Evolutionary conservation across 2,329 filamentous ascomycete species (phyloP).

Genomic region (Aspergillus sp.): DNA sequence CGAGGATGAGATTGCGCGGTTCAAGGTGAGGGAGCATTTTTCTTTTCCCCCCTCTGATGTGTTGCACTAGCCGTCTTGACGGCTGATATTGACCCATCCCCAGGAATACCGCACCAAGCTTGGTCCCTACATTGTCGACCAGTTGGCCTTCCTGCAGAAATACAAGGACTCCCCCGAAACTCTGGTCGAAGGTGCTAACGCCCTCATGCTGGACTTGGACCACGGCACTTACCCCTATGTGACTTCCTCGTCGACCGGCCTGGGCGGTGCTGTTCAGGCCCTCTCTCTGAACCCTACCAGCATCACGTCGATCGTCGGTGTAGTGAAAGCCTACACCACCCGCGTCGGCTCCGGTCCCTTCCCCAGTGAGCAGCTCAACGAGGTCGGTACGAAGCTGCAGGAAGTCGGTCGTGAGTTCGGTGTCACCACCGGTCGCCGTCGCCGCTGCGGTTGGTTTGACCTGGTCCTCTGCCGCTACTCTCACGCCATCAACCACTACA

Average conservation of each 20-base stretch:
- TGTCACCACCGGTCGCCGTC: conserved; percentile 60
- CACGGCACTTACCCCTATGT: conserved; percentile 54
- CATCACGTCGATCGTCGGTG: conserved; percentile 60
- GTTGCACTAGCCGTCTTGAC: background rate
- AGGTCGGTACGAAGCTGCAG: conserved; percentile 58
- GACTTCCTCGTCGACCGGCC: conserved; percentile 48
- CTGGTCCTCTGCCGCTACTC: conserved; percentile 64
- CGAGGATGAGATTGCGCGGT: conserved; percentile 58
- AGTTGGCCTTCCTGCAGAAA: conserved; percentile 54
- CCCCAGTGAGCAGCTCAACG: conserved; percentile 61
- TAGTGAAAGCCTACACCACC: conserved; percentile 66
- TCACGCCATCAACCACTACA: conserved; percentile 55
- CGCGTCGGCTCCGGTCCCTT: conserved; percentile 61
- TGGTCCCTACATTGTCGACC: conserved; percentile 42
- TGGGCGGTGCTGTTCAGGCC: conserved; percentile 56
- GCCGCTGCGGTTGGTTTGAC: conserved; percentile 66
- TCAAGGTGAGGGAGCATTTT: conserved; percentile 46
- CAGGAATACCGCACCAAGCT: conserved; percentile 40
- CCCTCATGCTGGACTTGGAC: conserved; percentile 60
- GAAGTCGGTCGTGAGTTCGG: conserved; percentile 55
- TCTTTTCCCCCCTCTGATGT: background rate
- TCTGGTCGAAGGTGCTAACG: conserved; percentile 64
- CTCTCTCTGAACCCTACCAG: conserved; percentile 58
- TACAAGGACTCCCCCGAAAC: conserved; percentile 56
- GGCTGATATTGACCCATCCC: conserved; percentile 1